Base-by-base conservation (phyloP, 495 filamentous ascomycete species). In the Lasiosphaeria hispida region DNA sequence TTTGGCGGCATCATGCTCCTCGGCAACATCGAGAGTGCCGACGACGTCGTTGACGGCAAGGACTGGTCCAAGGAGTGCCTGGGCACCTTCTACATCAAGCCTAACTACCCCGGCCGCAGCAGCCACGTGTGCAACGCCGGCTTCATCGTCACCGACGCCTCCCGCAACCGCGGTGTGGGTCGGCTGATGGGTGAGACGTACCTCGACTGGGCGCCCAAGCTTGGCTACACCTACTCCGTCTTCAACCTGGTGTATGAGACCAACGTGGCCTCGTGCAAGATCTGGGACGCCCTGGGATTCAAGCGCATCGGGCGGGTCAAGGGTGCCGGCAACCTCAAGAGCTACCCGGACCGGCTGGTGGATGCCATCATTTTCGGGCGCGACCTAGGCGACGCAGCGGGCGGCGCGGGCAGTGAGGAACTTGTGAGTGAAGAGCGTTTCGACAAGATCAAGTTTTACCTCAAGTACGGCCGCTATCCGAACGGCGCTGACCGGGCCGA, bases 161-260 rank as follows among this genome's bases (percentile, higher is more conserved):
- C 91, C 48, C 87, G 95, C 61, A 95, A 95, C 71, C 85, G 86
- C 54, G 94, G 94, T 63, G 93, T 94, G 8, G 94, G 94, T 53
- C 85, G 90, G 19, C 73, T 96, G 62, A 93, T 98, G 90, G 94
- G 94, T 38, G 93, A 98, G 74, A 82, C 81, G 39, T 97, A 96
- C 71, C 75, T 98, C 18, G 92, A 97, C 53, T 98, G 91, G 90
- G 92, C 95, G 14, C 91, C 92, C 38, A 88, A 87, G 70, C 79
- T 97, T 77, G 94, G 94, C 15, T 98, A 96, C 70, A 90, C 87
- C 36, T 97, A 97, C 77, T 91, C 89, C 10, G 91, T 98, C 37
- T 98, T 98, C 81, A 97, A 98, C 71, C 83, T 98, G 36, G 93
- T 98, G 13, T 98, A 96, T 73, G 94, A 97, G 78, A 97, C 89